These are phyloP conservation scores for Annulohypoxylon bovei DNA, from an alignment of 495 filamentous ascomycete species.

Conservation along the genomic window DNA sequence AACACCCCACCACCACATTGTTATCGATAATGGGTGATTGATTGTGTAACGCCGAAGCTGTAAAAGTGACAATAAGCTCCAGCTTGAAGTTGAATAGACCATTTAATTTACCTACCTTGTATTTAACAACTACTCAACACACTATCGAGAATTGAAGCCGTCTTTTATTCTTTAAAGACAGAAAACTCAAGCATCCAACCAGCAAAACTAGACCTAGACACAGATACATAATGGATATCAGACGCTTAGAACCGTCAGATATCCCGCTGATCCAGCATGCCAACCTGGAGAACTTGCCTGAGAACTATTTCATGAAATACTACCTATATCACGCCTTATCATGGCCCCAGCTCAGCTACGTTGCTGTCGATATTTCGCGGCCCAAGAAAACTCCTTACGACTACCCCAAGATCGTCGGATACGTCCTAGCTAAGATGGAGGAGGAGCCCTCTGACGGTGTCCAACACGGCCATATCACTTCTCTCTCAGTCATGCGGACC, in stretches of 20 bases:
- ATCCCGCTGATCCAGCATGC: constrained; percentile 96
- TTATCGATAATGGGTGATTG: constrained; percentile 28
- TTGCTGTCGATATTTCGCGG: constrained; percentile 88
- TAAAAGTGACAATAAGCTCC: constrained; percentile 10
- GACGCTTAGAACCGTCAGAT: constrained; percentile 75
- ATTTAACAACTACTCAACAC: background rate
- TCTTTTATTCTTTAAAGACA: background rate
- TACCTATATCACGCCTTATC: constrained; percentile 99
- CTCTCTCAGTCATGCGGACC: constrained; percentile 94
- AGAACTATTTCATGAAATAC: constrained; percentile 99
- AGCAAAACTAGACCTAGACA: background rate
- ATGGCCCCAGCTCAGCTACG: constrained; percentile 96
- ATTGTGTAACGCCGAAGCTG: background rate
- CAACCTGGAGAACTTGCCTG: constrained; percentile 98
- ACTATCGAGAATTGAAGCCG: background rate
- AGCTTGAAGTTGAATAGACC: background rate
- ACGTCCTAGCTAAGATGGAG: constrained; percentile 99
- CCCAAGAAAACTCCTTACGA: constrained; percentile 81
- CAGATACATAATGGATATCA: constrained; percentile 73
- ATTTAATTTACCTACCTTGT: background rate
- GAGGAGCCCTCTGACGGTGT: constrained; percentile 93
- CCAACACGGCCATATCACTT: constrained; percentile 96
- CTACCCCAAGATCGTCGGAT: constrained; percentile 97
- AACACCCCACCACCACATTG: background rate
- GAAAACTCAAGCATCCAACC: background rate